These are phyloP conservation scores for Colletotrichum sp. DNA, from an alignment of 2,329 filamentous ascomycete genomes.

Conservation along the genomic window DNA sequence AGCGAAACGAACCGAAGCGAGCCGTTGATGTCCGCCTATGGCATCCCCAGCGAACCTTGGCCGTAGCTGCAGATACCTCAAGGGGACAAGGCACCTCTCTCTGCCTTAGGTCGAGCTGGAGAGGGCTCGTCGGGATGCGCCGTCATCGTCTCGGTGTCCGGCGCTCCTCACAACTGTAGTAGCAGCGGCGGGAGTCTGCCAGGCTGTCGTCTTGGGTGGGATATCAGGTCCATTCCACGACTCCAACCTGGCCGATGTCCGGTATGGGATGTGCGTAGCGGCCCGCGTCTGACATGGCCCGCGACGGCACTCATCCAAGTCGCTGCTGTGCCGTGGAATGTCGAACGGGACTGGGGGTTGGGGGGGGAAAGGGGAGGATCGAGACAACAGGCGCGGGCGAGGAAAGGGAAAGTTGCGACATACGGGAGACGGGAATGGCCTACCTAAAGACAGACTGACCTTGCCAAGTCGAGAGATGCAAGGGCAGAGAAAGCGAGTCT, in stretches of 20 bases:
- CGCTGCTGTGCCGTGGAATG: background rate
- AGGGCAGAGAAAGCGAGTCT: background rate
- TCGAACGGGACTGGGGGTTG: background rate
- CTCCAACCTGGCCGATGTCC: background rate
- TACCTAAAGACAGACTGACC: background rate
- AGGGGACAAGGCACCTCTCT: background rate
- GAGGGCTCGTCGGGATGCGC: background rate
- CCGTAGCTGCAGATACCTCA: background rate
- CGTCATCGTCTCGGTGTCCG: background rate
- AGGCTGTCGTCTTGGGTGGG: background rate
- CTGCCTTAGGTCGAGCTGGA: background rate
- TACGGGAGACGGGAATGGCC: background rate
- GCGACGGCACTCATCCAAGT: background rate
- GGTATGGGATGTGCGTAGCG: background rate
- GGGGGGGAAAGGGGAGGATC: background rate
- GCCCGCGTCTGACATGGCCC: background rate
- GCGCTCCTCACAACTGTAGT: background rate
- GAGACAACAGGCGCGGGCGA: background rate
- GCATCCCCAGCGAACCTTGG: constrained; percentile 3
- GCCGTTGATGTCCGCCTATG: constrained; percentile 14
- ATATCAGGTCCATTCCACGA: background rate
- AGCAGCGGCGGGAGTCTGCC: background rate
- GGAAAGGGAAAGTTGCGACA: background rate
- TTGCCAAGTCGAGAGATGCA: constrained; percentile 13
- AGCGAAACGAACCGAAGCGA: constrained; percentile 17